These are phyloP conservation scores for Globisporangium abappressorium DNA, from an alignment of 352 stramenopile genomes.

Conservation along the genomic window DNA sequence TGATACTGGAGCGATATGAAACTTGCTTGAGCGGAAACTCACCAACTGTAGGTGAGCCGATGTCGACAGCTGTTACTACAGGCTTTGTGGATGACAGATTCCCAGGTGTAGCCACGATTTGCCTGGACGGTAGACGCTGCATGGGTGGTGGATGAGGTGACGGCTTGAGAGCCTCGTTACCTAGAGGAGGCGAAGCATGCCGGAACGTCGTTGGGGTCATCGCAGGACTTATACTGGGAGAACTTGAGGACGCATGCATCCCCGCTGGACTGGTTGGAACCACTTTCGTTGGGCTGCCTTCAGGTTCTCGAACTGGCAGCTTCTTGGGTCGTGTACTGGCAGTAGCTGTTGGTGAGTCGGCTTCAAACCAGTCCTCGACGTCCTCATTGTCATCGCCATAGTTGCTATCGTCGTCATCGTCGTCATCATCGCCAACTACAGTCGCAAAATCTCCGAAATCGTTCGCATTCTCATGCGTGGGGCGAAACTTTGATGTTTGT, in stretches of 20 bases:
- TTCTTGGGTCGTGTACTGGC: constrained; percentile 6
- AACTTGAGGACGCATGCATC: not conserved
- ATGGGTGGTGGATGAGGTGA: constrained; percentile 22
- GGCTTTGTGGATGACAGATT: constrained; percentile 44
- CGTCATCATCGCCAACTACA: constrained; percentile 22
- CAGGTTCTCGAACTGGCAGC: not conserved
- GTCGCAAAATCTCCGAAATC: constrained; percentile 28
- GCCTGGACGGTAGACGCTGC: constrained; percentile 22
- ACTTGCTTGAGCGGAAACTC: constrained; percentile 31
- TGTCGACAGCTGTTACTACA: constrained; percentile 2
- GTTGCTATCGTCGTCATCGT: constrained; percentile 27
- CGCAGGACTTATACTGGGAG: not conserved
- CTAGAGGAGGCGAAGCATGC: not conserved
- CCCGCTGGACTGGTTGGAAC: not conserved
- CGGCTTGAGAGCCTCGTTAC: not conserved
- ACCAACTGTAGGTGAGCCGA: constrained; percentile 12
- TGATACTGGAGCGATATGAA: constrained; percentile 52
- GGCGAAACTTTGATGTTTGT: constrained; percentile 28
- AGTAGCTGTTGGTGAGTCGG: constrained; percentile 4
- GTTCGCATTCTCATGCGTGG: constrained; percentile 27
- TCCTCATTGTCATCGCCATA: constrained; percentile 32
- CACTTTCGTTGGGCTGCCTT: not conserved
- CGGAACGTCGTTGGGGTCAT: constrained; percentile 11
- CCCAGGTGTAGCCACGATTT: constrained; percentile 10
- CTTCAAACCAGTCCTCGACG: constrained; percentile 58